A percentile compares a stretch with the other conserved stretches of the same genome.
Evolutionary conservation across 495 filamentous ascomycete species (phyloP).

Genomic region (Zalerion maritima): DNA sequence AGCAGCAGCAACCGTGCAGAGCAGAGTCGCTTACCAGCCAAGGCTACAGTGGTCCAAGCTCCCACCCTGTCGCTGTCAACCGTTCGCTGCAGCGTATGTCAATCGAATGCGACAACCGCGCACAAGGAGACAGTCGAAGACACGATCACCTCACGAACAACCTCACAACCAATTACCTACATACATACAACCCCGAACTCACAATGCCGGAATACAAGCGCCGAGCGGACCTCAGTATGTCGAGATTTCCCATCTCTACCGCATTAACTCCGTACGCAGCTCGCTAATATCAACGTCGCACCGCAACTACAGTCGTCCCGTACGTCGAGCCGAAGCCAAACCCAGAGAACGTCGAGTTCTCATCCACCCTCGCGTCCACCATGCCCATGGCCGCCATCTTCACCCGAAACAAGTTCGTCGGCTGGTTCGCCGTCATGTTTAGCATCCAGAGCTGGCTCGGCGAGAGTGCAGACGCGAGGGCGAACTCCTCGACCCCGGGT

Average conservation of each 20-base stretch:
- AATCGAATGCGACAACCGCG: no score
- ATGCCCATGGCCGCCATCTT: constrained; percentile 93
- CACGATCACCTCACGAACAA: no score
- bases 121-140: no score
- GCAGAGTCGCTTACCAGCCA: no score
- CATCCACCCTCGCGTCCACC: constrained; percentile 64
- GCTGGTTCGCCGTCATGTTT: constrained; percentile 78
- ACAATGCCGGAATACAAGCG: constrained; percentile 93
- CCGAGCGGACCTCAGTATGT: constrained; percentile 64
- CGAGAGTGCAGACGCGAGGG: constrained; percentile 63
- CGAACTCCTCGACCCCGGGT: constrained; percentile 52
- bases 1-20: no score
- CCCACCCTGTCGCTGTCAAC: no score
- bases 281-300: constrained; percentile 22
- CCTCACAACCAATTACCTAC: no score
- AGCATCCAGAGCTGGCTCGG: constrained; percentile 75
- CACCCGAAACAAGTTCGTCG: constrained; percentile 76
- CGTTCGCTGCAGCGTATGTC: no score
- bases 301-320: constrained; percentile 30
- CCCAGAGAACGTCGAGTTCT: constrained; percentile 30
- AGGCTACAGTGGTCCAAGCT: no score
- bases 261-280: constrained; percentile 22
- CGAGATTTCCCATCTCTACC: background rate
- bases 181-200: no score
- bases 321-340: constrained; percentile 33